Evolutionary conservation across 305 asterid species (phyloP).

Genomic region (Fraxinus floribunda): DNA sequence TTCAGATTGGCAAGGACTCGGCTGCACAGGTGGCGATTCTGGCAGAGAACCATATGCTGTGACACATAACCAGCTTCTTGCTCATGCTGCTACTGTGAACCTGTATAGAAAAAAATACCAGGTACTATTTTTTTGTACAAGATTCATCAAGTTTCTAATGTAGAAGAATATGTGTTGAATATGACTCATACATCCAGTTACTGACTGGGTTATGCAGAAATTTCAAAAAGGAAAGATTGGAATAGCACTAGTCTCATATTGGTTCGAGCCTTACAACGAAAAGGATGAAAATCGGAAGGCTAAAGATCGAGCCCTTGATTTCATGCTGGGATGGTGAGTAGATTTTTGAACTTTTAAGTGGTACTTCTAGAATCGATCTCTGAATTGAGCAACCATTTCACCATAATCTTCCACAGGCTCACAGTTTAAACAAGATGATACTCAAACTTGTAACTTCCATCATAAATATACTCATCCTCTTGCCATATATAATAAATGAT

Average conservation of each 20-base stretch:
- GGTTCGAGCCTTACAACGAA: constrained; percentile 37
- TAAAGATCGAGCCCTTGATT: constrained; percentile 43
- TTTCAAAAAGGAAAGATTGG: constrained; percentile 47
- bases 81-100: constrained; percentile 45
- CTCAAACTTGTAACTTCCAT: neutral
- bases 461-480: neutral
- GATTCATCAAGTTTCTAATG: neutral
- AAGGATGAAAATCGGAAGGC: constrained; percentile 22
- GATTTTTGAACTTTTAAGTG: neutral
- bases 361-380: neutral
- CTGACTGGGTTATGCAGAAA: constrained; percentile 20
- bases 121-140: constrained; percentile 17
- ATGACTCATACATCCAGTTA: neutral
- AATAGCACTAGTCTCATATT: constrained; percentile 24
- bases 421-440: neutral
- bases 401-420: neutral
- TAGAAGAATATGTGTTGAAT: neutral
- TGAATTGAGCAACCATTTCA: neutral
- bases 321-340: constrained; percentile 56
- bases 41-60: constrained; percentile 52
- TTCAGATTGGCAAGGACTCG: constrained; percentile 38
- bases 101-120: constrained; percentile 40
- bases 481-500: neutral
- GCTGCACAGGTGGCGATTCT: constrained; percentile 46
- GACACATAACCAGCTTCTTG: constrained; percentile 47